Base-by-base conservation (phyloP, 805 yeast genomes). In the Barnettozyma vustinii region DNA sequence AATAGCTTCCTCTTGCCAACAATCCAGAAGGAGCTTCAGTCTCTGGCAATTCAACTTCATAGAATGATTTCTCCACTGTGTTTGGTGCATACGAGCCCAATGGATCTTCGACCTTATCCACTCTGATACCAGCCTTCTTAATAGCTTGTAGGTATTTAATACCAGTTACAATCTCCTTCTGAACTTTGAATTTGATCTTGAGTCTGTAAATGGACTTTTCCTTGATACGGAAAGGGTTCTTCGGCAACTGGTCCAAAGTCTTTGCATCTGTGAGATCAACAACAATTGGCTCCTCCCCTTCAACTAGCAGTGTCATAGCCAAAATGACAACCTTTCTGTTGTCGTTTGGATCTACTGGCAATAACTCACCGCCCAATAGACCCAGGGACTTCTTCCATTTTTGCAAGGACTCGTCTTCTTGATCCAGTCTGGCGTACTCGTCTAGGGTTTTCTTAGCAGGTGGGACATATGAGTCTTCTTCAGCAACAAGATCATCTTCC, bases 341-440 rank as follows among this genome's bases (percentile, higher is more conserved):
- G 51, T 79, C 83, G 25, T 80, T 82, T 10, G 85, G 88, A 45
- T 76, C 81, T 25, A 81, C 81, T 13, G 87, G 91, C 54, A 81
- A 71, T 3, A 80, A 63, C n/a, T 64, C 67, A 51, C 81, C 82
- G 9, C 80, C 74, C 45, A 81, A 68, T 50, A 90, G 71, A 0
- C 97, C 97, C 30, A 90, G 71, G 1, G 96, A 86, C 49, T 82
- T 87, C 66, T 91, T 91, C 97, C 97, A 90, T 66, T 87, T 87
- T 53, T 84, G 87, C 54, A 90, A 73, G 16, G 95, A 84, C 67
- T 88, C 96, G 64, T 90, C 97, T 58, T 89, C 86, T 12, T 92
- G 92, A 63, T 90, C 97, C 56, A 90, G 69, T 49, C 83, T 76
- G 48, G 83, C 80, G 67, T 90, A 90, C 63, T 90, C 96, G 40